phyloP scores from a whole-genome alignment of 495 filamentous ascomycete genomes.

The Xylaria longipes region DNA sequence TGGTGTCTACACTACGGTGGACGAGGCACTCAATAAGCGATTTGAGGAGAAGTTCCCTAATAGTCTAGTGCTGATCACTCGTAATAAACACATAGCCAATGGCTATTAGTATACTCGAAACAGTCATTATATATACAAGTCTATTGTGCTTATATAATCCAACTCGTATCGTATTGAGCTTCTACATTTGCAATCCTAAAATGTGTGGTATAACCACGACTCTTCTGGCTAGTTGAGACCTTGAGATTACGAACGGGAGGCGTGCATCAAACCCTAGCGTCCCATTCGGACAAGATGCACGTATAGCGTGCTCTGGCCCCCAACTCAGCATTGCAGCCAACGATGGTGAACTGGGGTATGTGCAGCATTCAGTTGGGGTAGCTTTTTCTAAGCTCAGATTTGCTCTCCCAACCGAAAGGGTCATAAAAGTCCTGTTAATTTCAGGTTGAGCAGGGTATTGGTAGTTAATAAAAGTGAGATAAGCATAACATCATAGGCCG shows the following conservation, averaged over 20 bases:
- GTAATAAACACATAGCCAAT: background rate
- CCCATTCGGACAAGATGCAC: background rate
- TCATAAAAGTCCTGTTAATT: slow-evolving; percentile 6
- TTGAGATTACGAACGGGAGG: background rate
- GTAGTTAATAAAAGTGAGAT: slow-evolving; percentile 13
- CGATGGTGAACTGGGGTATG: background rate
- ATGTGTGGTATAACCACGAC: background rate
- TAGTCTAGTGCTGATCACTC: background rate
- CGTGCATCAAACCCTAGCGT: background rate
- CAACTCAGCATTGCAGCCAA: background rate
- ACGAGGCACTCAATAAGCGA: slow-evolving; percentile 2
- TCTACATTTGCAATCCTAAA: background rate
- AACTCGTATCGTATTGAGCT: background rate
- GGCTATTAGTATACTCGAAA: background rate
- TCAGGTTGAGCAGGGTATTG: background rate
- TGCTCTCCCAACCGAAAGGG: background rate
- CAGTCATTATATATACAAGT: background rate
- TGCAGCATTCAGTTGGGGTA: slow-evolving; percentile 1
- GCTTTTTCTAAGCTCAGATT: background rate
- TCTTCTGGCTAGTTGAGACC: background rate
- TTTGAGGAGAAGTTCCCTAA: background rate
- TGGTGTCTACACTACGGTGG: background rate
- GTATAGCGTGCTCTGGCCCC: background rate
- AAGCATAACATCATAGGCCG: background rate
- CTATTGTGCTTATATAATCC: background rate